Evolutionary conservation across 805 yeast species (phyloP).

Genomic region (Torulaspora delbrueckii): DNA sequence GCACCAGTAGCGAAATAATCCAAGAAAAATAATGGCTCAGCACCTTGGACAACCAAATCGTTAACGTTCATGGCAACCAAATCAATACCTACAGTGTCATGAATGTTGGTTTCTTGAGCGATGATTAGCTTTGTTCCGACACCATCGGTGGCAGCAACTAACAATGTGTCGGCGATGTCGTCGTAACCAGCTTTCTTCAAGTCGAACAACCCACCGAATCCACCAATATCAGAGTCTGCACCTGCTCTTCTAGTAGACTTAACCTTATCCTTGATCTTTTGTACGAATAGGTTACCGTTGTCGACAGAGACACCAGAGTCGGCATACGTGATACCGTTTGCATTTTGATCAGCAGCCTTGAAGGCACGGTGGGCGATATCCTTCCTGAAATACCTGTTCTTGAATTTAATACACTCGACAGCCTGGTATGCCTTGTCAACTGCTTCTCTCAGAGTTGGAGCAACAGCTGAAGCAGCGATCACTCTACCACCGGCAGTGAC

Average conservation of each 20-base stretch:
- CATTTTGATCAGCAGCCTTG: slow-evolving; percentile 42
- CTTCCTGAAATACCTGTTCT: slow-evolving; percentile 73
- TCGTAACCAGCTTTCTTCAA: slow-evolving; percentile 77
- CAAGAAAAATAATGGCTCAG: slow-evolving; percentile 91
- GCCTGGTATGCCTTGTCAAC: slow-evolving; percentile 84
- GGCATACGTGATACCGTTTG: slow-evolving; percentile 67
- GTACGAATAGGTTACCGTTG: slow-evolving; percentile 85
- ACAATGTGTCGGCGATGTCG: slow-evolving; percentile 61
- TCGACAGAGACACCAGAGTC: slow-evolving; percentile 98
- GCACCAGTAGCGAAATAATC: slow-evolving; percentile 97
- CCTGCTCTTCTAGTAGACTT: slow-evolving; percentile 92
- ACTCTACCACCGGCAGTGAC: slow-evolving; percentile 96
- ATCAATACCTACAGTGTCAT: slow-evolving; percentile 97
- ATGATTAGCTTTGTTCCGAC: slow-evolving; percentile 95
- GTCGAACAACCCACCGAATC: slow-evolving; percentile 96
- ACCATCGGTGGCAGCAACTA: slow-evolving; percentile 98
- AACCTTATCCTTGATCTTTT: slow-evolving; percentile 83
- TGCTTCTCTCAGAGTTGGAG: slow-evolving; percentile 67
- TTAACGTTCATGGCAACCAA: slow-evolving; percentile 98
- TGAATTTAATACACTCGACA: slow-evolving; percentile 67
- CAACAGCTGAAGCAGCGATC: slow-evolving; percentile 87
- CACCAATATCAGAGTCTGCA: slow-evolving; percentile 97
- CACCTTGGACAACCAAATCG: slow-evolving; percentile 97
- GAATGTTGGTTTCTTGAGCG: slow-evolving; percentile 84
- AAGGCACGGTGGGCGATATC: slow-evolving; percentile 98